Evolutionary conservation across 139 green algal species (phyloP).

Genomic region (Micractinium conductrix): DNA sequence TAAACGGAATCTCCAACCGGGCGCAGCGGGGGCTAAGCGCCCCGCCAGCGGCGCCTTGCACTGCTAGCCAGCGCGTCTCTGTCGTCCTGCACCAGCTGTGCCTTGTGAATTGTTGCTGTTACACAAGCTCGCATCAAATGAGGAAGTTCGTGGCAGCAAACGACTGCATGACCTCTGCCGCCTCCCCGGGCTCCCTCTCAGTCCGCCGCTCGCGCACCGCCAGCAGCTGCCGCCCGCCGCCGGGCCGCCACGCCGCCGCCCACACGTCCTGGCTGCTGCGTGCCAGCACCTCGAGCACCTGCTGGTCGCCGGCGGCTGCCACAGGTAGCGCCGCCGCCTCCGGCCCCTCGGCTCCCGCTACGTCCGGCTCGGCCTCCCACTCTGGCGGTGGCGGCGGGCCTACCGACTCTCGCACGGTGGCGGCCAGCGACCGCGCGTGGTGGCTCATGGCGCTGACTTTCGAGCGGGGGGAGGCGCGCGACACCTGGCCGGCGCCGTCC

Average conservation of each 20-base stretch:
- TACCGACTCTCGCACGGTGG: conserved; percentile 18
- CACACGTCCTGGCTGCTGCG: conserved; percentile 47
- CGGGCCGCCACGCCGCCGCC: conserved; percentile 21
- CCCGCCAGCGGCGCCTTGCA: too few relatives aligned
- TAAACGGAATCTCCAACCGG: too few relatives aligned
- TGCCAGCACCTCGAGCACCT: conserved; percentile 34
- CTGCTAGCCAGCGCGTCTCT: too few relatives aligned
- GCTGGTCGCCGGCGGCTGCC: not conserved
- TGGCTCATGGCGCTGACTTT: conserved; percentile 48
- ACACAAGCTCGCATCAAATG: not conserved
- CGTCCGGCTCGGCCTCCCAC: not conserved
- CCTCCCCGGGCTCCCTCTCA: conserved; percentile 20
- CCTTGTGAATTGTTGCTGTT: too few relatives aligned
- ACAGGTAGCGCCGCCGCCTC: not conserved
- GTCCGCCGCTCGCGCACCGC: conserved; percentile 42
- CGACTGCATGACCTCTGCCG: conserved; percentile 3
- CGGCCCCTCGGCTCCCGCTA: not conserved
- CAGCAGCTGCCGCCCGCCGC: conserved; percentile 10
- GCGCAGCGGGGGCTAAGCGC: too few relatives aligned
- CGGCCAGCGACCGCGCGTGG: conserved; percentile 32
- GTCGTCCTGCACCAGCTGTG: too few relatives aligned
- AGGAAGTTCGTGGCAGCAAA: conserved; percentile 10
- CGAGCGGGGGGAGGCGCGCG: conserved; percentile 24
- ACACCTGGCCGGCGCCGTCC: not conserved
- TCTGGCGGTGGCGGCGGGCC: not conserved